Evolutionary conservation across 129 eudicot genomes (phyloP).

Genomic region (Glebionis coronaria): DNA sequence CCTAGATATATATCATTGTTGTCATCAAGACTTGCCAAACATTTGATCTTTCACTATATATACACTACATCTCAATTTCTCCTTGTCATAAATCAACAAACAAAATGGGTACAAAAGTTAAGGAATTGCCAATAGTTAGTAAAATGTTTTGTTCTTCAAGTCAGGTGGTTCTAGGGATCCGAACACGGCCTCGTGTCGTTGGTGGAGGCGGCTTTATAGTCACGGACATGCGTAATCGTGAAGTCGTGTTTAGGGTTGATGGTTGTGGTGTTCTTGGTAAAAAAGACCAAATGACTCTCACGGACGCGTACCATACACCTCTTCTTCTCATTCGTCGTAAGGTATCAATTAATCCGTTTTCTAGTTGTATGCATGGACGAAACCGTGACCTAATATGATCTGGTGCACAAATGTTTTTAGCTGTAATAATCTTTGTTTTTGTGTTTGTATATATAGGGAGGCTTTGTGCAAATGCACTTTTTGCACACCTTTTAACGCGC

Average conservation of each 20-base stretch:
- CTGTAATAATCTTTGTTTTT: too few species aligned
- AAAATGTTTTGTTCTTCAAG: slow-evolving; percentile 64
- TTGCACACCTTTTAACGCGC: too few species aligned
- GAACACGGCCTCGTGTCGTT: slow-evolving; percentile 66
- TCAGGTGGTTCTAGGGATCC: slow-evolving; percentile 52
- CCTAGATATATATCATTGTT: not conserved
- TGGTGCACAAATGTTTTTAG: too few species aligned
- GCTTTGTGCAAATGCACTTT: too few species aligned
- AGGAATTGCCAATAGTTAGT: slow-evolving; percentile 58
- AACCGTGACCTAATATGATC: too few species aligned
- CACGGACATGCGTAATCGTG: slow-evolving; percentile 43
- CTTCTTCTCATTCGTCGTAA: slow-evolving; percentile 76
- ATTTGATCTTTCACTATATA: slow-evolving; percentile 17
- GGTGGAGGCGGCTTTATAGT: slow-evolving; percentile 86
- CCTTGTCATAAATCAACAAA: slow-evolving; percentile 16
- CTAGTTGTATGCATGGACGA: too few species aligned
- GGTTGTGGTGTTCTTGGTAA: slow-evolving; percentile 87
- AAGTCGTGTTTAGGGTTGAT: slow-evolving; percentile 60
- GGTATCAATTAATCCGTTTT: slow-evolving; percentile 31
- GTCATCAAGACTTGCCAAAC: slow-evolving; percentile 51
- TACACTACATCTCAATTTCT: not conserved
- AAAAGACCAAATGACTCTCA: slow-evolving; percentile 57
- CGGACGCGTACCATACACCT: slow-evolving; percentile 56
- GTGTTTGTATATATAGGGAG: too few species aligned
- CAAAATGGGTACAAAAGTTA: slow-evolving; percentile 36